A percentile compares a stretch with the other conserved stretches of the same genome.
These are phyloP conservation scores for Ganoderma meredithae DNA, from an alignment of 1,284 basidiomycete genomes.

Conservation along the genomic window DNA sequence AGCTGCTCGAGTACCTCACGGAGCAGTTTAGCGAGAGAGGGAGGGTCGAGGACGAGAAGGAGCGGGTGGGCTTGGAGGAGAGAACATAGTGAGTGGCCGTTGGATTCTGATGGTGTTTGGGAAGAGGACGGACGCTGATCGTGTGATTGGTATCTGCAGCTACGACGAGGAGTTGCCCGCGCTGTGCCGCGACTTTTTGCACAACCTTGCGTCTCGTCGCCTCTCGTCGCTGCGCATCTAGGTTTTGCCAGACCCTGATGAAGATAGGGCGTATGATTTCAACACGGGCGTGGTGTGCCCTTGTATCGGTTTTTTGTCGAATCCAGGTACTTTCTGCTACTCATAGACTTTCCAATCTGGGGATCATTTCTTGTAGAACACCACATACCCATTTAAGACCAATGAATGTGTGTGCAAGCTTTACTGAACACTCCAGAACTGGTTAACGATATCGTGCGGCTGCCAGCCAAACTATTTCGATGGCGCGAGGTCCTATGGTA, in stretches of 20 bases:
- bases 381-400: not conserved
- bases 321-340: not conserved
- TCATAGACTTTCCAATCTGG: not conserved
- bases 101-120: not conserved
- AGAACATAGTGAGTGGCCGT: slow-evolving; percentile 26
- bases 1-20: slow-evolving; percentile 19
- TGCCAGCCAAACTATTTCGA: not conserved
- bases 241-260: not conserved
- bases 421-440: not conserved
- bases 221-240: slow-evolving; percentile 19
- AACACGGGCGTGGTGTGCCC: not conserved
- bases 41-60: slow-evolving; percentile 26
- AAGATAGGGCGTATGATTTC: not conserved
- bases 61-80: slow-evolving; percentile 25
- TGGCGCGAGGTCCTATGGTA: not conserved
- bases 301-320: not conserved
- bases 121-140: slow-evolving; percentile 1
- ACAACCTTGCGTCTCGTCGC: slow-evolving; percentile 22
- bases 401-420: not conserved
- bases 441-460: too few species aligned
- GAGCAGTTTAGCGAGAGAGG: slow-evolving; percentile 18
- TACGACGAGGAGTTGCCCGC: slow-evolving; percentile 27
- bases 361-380: not conserved
- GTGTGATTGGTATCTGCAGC: slow-evolving; percentile 1
- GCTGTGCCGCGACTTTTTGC: slow-evolving; percentile 28